phyloP scores from a whole-genome alignment of 108 stramenopile species.

The Asterionellopsis glacialis region DNA sequence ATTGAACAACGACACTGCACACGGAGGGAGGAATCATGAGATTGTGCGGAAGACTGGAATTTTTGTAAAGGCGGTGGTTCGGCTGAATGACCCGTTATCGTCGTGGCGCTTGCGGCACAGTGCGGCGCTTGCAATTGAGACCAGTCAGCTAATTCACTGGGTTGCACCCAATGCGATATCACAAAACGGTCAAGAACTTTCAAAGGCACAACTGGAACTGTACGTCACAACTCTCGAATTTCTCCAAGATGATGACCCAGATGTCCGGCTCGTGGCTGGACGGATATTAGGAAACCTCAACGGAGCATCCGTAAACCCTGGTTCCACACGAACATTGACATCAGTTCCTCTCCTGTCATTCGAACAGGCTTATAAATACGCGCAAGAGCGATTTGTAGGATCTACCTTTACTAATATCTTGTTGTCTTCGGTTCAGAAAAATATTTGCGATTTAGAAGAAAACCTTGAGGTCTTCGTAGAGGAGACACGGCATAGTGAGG shows the following conservation, averaged over 20 bases:
- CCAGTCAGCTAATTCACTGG: constrained; percentile 10
- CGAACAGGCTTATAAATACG: neutral
- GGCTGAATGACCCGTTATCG: constrained; percentile 23
- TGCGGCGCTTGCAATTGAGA: constrained; percentile 28
- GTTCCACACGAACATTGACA: too few relatives aligned
- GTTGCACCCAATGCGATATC: neutral
- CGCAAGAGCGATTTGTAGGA: neutral
- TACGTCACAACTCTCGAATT: constrained; percentile 11
- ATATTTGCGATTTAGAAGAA: constrained; percentile 8
- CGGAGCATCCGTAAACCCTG: too few relatives aligned
- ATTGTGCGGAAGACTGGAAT: neutral
- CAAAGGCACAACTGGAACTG: neutral
- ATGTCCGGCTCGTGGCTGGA: constrained; percentile 44
- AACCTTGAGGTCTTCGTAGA: constrained; percentile 1
- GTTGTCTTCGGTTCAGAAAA: neutral
- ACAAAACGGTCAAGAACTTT: neutral
- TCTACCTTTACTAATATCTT: neutral
- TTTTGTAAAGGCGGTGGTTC: constrained; percentile 18
- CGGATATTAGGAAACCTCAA: constrained; percentile 6
- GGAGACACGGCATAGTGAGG: constrained; percentile 12
- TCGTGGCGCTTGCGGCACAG: constrained; percentile 41
- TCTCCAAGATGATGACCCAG: constrained; percentile 52
- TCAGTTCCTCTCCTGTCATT: too few relatives aligned
- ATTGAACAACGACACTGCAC: neutral
- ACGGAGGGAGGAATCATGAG: neutral